A percentile compares a stretch with the other conserved stretches of the same genome.
Evolutionary conservation across 768 basidiomycete species (phyloP).

Genomic region (Favolaschia claudopus): DNA sequence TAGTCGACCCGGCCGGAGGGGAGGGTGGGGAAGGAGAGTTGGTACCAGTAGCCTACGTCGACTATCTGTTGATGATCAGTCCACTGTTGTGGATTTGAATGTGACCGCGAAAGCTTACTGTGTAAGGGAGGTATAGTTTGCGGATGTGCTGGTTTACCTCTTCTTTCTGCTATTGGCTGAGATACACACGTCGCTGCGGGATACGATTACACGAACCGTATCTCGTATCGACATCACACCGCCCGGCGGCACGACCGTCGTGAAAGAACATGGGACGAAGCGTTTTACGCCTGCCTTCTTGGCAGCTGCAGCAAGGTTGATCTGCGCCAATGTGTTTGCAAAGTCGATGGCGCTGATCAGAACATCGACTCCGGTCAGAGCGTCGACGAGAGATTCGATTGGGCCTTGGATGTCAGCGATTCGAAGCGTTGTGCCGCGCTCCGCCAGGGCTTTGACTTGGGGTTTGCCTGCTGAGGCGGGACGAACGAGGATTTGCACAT

Average conservation of each 20-base stretch:
- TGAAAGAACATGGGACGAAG: neutral
- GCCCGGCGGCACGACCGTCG: neutral
- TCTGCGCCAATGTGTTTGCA: neutral
- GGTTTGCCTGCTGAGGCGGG: neutral
- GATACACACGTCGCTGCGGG: neutral
- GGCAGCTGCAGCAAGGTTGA: neutral
- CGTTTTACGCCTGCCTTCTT: constrained; percentile 1
- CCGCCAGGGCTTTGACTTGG: neutral
- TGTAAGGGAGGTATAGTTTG: neutral
- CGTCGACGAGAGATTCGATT: neutral
- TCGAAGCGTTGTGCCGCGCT: neutral
- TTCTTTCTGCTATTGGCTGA: neutral
- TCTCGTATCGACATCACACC: neutral
- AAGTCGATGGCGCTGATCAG: constrained; percentile 2
- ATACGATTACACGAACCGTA: neutral
- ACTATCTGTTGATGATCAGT: too few relatives aligned
- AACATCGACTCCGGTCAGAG: neutral
- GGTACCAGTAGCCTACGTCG: neutral
- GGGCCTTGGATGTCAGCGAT: neutral
- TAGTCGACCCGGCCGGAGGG: neutral
- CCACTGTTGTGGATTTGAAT: too few relatives aligned
- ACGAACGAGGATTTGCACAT: constrained; percentile 2
- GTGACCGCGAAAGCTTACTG: too few relatives aligned
- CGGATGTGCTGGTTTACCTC: neutral
- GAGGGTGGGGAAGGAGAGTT: neutral